These are phyloP conservation scores for Serendipita sp. DNA, from an alignment of 768 basidiomycete species.

Conservation along the genomic window DNA sequence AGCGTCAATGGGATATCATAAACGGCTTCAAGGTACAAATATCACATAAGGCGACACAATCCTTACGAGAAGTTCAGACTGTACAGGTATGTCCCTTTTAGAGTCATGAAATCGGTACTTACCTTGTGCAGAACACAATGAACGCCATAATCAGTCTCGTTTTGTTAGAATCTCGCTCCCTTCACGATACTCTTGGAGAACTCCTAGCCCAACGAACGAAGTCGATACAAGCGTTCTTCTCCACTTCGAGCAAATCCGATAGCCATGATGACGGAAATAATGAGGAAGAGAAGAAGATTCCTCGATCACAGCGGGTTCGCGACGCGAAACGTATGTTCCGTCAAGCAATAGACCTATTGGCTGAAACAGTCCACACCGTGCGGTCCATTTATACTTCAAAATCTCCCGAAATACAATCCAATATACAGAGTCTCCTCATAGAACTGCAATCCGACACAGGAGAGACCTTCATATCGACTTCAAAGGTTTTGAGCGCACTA, in stretches of 20 bases:
- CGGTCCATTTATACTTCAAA: constrained; percentile 24
- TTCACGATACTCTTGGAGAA: constrained; percentile 53
- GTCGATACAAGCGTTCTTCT: constrained; percentile 14
- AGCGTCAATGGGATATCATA: constrained; percentile 87
- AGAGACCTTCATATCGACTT: constrained; percentile 38
- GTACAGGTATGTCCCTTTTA: background rate
- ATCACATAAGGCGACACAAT: constrained; percentile 69
- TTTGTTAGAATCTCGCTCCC: constrained; percentile 73
- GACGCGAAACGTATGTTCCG: background rate
- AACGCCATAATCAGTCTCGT: constrained; percentile 70
- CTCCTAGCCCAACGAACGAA: constrained; percentile 44
- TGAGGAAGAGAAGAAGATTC: constrained; percentile 6
- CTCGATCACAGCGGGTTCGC: background rate
- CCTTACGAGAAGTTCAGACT: constrained; percentile 42
- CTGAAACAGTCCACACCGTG: constrained; percentile 37
- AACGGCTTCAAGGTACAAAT: constrained; percentile 80
- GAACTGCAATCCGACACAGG: constrained; percentile 41
- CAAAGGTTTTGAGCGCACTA: constrained; percentile 47
- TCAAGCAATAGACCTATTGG: background rate
- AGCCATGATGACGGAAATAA: constrained; percentile 8
- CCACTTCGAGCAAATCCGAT: background rate
- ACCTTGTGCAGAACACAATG: constrained; percentile 41
- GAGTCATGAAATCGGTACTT: constrained; percentile 8
- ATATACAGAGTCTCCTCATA: constrained; percentile 42
- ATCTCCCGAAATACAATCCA: constrained; percentile 22